phyloP scores from a whole-genome alignment of 331 rosid species.

The Arachis monticola region DNA sequence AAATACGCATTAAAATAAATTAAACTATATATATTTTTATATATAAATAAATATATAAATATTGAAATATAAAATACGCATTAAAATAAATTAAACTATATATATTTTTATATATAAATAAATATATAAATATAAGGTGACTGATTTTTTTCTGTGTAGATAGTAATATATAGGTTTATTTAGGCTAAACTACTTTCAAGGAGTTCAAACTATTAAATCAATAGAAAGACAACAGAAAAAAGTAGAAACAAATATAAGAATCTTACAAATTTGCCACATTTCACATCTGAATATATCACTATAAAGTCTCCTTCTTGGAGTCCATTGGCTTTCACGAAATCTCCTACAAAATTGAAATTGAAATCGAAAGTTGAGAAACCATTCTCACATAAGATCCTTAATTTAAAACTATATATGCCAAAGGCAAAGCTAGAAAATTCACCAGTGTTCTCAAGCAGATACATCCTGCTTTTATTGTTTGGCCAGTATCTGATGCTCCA shows the following conservation, averaged over 20 bases:
- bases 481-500: slow-evolving; percentile 99
- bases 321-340: slow-evolving; percentile 95
- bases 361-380: background rate
- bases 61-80: no score
- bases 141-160: no score
- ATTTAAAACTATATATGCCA: background rate
- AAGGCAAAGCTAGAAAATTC: slow-evolving; percentile 4
- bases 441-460: slow-evolving; percentile 99
- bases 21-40: no score
- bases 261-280: slow-evolving; percentile 84
- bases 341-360: slow-evolving; percentile 55
- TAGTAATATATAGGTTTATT: no score
- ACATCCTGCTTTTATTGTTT: slow-evolving; percentile 98
- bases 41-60: no score
- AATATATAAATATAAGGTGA: no score
- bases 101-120: no score
- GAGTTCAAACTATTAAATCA: no score
- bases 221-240: no score
- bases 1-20: no score
- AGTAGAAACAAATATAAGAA: background rate
- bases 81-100: no score
- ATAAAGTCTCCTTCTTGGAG: slow-evolving; percentile 98
- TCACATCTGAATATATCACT: slow-evolving; percentile 86
- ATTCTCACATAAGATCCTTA: background rate
- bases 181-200: no score